Evolutionary conservation across 805 yeast species (phyloP), one percentile per base, ranked within the genome.

Genomic region (Starmerella etchellsii): DNA sequence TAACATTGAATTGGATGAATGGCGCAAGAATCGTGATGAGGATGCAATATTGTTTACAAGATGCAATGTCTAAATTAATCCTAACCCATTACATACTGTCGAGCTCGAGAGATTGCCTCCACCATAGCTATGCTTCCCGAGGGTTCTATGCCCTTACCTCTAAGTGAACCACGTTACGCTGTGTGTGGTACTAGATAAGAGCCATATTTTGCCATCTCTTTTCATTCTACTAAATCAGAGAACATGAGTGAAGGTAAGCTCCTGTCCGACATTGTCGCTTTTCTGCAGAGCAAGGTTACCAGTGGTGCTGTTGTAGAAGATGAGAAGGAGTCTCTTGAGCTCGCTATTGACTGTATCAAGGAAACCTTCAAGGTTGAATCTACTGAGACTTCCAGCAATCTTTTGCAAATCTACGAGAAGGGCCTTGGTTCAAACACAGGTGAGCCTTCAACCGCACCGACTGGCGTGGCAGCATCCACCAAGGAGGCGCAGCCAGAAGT

Each of bases 261-360:
- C 37, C 88, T 94, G 2, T 66, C 75, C 37, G 74, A 83, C 38
- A 77, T 88, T 50, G 76, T 84, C 34, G 73, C 75, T 46, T 88
- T 78, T 59, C 30, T 34, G 14, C 69, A 73, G 52, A 54, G 65
- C 15, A 63, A 81, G 10, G 71, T 80, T 16, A 57, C 69, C 34
- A 69, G 70, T 47, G 81, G 81, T 32, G 71, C 71, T 32, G 72
- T 87, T 34, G 63, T 78, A 28, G 81, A 76, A 47, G 97, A 88
- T 49, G 82, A 77, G 57, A 69, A 70, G 42, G 97, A 91, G 52
- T 83, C 95, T 9, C 68, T 88, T 52, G 95, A 85, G 50, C 94
- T 88, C 38, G 97, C 97, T 46, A 71, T 85, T 50, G 95, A 84
- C 56, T 84, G 96, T 66, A 74, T 91, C 43, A 74, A 81, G 20